These are phyloP conservation scores for Aspergillus heteromorphus DNA, from an alignment of 495 filamentous ascomycete species.

Conservation along the genomic window DNA sequence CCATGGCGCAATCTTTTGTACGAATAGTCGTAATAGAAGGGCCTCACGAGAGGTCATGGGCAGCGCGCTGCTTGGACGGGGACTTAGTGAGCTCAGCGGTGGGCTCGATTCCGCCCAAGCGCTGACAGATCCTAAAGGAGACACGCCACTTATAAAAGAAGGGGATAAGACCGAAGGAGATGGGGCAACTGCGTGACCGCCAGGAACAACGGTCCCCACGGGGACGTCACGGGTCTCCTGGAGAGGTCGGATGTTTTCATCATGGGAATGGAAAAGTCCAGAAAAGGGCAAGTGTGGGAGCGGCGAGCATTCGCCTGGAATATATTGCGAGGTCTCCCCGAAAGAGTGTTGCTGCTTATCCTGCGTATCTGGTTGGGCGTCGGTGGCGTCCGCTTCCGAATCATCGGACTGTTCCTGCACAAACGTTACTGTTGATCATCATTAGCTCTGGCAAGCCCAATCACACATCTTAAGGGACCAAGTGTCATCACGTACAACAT, in stretches of 20 bases:
- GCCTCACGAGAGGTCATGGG: slow-evolving; percentile 28
- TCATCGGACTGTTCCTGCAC: slow-evolving; percentile 24
- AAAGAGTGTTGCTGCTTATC: not conserved
- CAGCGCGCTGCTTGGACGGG: slow-evolving; percentile 1
- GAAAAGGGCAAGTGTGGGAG: not conserved
- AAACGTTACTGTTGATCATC: slow-evolving; percentile 25
- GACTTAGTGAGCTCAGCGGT: slow-evolving; percentile 9
- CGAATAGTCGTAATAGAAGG: slow-evolving; percentile 29
- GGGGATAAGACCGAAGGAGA: slow-evolving; percentile 13
- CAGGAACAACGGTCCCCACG: not conserved
- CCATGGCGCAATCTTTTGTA: slow-evolving; percentile 31
- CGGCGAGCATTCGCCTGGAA: not conserved
- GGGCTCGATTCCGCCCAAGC: slow-evolving; percentile 12
- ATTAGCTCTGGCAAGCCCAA: not conserved
- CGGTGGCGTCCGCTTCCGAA: slow-evolving; percentile 5
- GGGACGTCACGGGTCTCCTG: not conserved
- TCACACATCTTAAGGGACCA: too few species aligned
- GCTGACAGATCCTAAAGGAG: slow-evolving; percentile 11
- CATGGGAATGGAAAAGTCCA: not conserved
- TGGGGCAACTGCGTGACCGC: not conserved
- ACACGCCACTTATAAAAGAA: not conserved
- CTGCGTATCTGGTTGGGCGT: not conserved
- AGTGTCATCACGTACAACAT: slow-evolving; percentile 17
- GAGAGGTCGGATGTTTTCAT: not conserved
- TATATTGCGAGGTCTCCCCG: not conserved